A percentile compares a stretch with the other conserved stretches of the same genome.
Conservation (phyloP, 495 filamentous ascomycete species). For the Neurospora sp. region DNA sequence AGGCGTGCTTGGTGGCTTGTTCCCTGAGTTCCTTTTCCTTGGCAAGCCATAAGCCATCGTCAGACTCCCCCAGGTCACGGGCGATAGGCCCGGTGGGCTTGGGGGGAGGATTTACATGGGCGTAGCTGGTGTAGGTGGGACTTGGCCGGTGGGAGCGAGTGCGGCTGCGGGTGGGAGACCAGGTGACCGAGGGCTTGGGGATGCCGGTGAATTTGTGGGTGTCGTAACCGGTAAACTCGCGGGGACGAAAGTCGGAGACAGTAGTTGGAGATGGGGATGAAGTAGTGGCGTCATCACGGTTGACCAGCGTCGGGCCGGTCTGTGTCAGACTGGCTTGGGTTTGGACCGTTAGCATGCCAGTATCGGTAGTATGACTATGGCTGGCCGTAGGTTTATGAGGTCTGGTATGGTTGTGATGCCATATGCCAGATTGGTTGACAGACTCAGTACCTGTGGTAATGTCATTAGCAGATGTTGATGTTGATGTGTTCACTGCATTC, state of each 20-base stretch:
- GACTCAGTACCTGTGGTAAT: neutral
- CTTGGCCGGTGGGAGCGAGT: neutral
- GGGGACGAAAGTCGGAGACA: neutral
- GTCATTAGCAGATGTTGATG: neutral
- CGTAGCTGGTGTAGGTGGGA: neutral
- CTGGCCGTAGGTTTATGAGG: neutral
- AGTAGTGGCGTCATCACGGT: neutral
- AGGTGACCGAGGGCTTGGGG: neutral
- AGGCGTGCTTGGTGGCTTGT: neutral
- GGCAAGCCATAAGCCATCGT: neutral
- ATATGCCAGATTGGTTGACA: neutral
- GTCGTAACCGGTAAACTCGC: neutral
- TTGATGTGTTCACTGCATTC: neutral
- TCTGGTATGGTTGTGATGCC: neutral
- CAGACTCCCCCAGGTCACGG: neutral
- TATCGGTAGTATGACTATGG: neutral
- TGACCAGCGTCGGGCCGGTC: neutral
- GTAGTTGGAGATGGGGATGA: neutral
- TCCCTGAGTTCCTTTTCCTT: fast-evolving
- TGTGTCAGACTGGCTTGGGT: neutral
- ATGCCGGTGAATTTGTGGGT: neutral
- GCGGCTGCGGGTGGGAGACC: neutral
- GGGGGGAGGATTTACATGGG: neutral
- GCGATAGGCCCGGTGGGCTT: neutral
- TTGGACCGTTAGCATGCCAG: neutral